Conservation (phyloP, 2,329 filamentous ascomycete genomes). For the Clonostachys rosea region DNA sequence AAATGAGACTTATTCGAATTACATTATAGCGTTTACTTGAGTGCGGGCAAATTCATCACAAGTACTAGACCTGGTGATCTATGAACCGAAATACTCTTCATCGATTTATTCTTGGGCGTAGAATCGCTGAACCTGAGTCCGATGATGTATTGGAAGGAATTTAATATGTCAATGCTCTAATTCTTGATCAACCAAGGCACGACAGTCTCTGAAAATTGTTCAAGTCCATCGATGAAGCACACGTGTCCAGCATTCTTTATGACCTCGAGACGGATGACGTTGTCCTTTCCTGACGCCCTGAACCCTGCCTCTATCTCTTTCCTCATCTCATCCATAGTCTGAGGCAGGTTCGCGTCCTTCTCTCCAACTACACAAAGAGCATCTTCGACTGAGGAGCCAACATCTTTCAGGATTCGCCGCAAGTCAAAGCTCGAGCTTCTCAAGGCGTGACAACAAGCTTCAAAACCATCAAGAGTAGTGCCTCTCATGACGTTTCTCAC, state of each 20-base stretch:
- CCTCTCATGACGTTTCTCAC: slow-evolving; percentile 26
- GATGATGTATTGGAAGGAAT: no score
- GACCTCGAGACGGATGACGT: slow-evolving; percentile 20
- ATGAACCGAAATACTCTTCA: no score
- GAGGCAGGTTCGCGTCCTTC: slow-evolving; percentile 31
- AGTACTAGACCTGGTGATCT: no score
- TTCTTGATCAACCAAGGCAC: slow-evolving; percentile 10
- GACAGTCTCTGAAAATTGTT: slow-evolving; percentile 19
- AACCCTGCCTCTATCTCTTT: slow-evolving; percentile 24
- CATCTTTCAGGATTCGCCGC: slow-evolving; percentile 19
- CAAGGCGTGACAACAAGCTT: slow-evolving; percentile 32
- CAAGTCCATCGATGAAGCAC: slow-evolving; percentile 27
- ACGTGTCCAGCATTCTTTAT: slow-evolving; percentile 31
- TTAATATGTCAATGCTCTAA: background rate
- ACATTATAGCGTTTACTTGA: no score
- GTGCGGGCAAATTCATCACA: no score
- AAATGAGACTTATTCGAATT: no score
- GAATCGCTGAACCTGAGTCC: no score
- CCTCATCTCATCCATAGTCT: slow-evolving; percentile 29
- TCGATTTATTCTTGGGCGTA: no score
- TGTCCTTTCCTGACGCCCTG: slow-evolving; percentile 11
- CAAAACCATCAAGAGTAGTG: slow-evolving; percentile 32
- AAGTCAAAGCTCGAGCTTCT: slow-evolving; percentile 29
- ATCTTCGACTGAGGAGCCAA: slow-evolving; percentile 24
- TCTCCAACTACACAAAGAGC: slow-evolving; percentile 32